Conservation (phyloP, 306 rosid genomes). For the Prunus dulcis region DNA sequence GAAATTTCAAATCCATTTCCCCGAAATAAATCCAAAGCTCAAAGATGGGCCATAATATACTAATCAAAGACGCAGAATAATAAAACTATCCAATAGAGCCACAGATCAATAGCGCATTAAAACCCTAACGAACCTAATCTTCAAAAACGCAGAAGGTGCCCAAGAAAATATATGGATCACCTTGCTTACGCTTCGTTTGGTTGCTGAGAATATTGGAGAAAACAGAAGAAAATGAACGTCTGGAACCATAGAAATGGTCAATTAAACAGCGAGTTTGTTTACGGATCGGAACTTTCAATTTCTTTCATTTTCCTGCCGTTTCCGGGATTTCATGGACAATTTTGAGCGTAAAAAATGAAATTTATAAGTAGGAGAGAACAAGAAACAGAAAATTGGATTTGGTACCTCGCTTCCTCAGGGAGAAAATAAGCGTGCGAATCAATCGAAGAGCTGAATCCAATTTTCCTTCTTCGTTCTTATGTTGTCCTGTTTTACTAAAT, state of each 20-base stretch:
- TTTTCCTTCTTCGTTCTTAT: neutral
- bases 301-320: neutral
- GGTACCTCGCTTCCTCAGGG: neutral
- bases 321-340: neutral
- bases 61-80: neutral
- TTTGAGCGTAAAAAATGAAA: neutral
- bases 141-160: neutral
- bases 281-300: neutral
- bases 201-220: neutral
- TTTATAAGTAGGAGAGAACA: neutral
- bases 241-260: neutral
- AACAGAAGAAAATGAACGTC: neutral
- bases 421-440: neutral
- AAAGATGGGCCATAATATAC: neutral
- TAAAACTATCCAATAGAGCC: neutral
- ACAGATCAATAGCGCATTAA: neutral
- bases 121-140: conserved; percentile 8
- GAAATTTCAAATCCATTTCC: neutral
- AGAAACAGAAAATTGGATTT: neutral
- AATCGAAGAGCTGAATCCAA: no score
- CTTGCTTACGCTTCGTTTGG: no score
- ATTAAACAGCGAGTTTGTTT: neutral
- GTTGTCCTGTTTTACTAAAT: neutral
- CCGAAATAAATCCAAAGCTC: conserved; percentile 9
- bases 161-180: neutral